These are phyloP conservation scores for Chlamydomonas sphaeroides DNA, from an alignment of 139 green algal genomes.

Conservation along the genomic window DNA sequence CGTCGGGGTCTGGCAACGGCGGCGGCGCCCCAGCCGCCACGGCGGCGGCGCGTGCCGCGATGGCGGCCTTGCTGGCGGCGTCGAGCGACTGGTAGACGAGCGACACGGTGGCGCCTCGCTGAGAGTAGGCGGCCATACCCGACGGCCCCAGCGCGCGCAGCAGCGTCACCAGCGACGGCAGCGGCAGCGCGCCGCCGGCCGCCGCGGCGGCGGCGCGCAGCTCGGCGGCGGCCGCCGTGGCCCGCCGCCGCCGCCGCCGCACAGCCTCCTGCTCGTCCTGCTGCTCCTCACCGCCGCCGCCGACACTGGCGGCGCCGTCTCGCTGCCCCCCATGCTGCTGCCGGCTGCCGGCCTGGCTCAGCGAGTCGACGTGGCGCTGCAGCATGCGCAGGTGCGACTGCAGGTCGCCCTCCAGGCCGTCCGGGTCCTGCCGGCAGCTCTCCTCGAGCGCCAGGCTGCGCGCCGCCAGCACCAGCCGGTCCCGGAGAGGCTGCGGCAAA, in stretches of 20 bases:
- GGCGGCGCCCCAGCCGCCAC: neutral
- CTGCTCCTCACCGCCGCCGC: too few species aligned
- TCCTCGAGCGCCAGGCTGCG: neutral
- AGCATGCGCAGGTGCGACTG: too few species aligned
- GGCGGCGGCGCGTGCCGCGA: neutral
- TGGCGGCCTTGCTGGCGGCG: neutral
- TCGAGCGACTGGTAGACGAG: too few species aligned
- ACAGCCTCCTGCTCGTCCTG: too few species aligned
- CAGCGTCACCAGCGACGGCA: conserved; percentile 14
- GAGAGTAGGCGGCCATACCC: neutral
- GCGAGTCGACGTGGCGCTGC: neutral
- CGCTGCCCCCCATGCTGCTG: too few species aligned
- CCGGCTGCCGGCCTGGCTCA: neutral
- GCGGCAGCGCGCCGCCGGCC: neutral
- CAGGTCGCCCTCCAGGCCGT: neutral
- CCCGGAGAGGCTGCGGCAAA: conserved; percentile 2
- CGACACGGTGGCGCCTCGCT: neutral
- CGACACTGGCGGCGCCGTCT: too few species aligned
- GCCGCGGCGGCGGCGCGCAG: neutral
- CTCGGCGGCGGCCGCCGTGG: neutral
- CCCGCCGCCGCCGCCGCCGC: neutral
- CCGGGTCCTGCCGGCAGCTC: neutral
- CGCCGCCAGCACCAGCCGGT: neutral
- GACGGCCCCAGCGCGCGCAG: neutral
- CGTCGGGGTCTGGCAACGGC: neutral